phyloP scores from a whole-genome alignment of 179 eudicot genomes.

The Beta lomatogona region DNA sequence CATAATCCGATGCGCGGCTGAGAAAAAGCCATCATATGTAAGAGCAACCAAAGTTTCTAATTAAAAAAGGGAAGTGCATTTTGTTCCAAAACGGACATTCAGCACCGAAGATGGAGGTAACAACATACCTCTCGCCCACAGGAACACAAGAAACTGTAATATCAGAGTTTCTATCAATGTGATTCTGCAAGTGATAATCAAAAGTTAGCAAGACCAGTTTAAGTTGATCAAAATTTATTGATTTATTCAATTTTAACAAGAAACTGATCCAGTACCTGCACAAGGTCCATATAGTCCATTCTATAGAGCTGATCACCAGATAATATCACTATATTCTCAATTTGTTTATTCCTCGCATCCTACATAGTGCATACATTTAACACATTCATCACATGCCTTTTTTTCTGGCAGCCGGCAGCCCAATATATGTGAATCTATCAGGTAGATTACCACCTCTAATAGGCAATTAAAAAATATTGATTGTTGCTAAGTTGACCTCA shows the following conservation, averaged over 20 bases:
- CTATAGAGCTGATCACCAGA: conserved; percentile 98
- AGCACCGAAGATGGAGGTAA: neutral
- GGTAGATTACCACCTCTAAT: too few relatives aligned
- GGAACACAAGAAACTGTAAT: conserved; percentile 88
- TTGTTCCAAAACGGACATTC: neutral
- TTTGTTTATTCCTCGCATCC: conserved; percentile 70
- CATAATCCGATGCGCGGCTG: conserved; percentile 91
- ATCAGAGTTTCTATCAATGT: conserved; percentile 82
- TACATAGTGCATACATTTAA: conserved; percentile 21
- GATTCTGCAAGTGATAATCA: conserved; percentile 59
- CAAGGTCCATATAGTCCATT: conserved; percentile 90
- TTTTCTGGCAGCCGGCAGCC: neutral
- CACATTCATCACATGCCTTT: neutral
- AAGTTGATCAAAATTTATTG: neutral
- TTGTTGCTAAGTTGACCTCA: too few relatives aligned
- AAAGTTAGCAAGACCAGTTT: neutral
- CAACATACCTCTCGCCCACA: conserved; percentile 64
- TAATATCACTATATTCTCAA: conserved; percentile 78
- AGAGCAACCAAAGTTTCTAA: neutral
- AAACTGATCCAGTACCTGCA: conserved; percentile 57
- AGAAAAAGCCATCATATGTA: neutral
- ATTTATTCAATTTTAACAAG: neutral
- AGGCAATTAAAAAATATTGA: too few relatives aligned
- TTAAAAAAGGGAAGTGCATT: neutral
- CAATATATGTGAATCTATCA: neutral